These are phyloP conservation scores for Kluyveromyces lactis DNA, from an alignment of 805 yeast genomes.

Conservation along the genomic window DNA sequence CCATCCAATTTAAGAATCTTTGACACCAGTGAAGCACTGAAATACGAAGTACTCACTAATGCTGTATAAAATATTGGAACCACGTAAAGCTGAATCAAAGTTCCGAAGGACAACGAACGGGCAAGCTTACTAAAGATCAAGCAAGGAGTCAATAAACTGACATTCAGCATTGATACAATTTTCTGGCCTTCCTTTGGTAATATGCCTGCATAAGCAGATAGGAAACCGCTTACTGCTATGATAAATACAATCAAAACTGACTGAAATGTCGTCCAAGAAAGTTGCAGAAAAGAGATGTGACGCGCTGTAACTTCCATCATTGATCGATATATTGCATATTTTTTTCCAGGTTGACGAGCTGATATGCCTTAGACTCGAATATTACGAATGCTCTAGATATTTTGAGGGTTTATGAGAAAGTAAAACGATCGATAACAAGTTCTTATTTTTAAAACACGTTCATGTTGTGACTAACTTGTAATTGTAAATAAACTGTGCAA, in stretches of 20 bases:
- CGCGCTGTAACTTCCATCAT: not conserved
- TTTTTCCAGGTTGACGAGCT: too few species aligned
- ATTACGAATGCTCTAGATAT: too few species aligned
- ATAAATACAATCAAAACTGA: conserved; percentile 39
- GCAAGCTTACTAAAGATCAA: conserved; percentile 38
- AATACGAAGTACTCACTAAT: conserved; percentile 31
- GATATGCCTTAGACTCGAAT: too few species aligned
- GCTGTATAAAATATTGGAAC: conserved; percentile 35
- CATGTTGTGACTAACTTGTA: too few species aligned
- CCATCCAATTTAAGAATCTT: conserved; percentile 28
- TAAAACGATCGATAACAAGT: too few species aligned
- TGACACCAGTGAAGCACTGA: conserved; percentile 28
- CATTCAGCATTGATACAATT: conserved; percentile 33
- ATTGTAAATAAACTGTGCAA: too few species aligned
- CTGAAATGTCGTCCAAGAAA: conserved; percentile 35
- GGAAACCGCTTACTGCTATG: conserved; percentile 36
- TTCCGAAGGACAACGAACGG: conserved; percentile 32
- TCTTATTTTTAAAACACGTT: too few species aligned
- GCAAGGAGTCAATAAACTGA: conserved; percentile 40
- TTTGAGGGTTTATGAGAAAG: too few species aligned
- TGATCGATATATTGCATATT: too few species aligned
- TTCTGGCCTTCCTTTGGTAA: conserved; percentile 34
- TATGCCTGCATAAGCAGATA: conserved; percentile 33
- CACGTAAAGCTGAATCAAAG: conserved; percentile 34
- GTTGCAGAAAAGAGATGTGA: conserved; percentile 8